Conservation (phyloP, 1,284 basidiomycete genomes). For the Melampsora americana region DNA sequence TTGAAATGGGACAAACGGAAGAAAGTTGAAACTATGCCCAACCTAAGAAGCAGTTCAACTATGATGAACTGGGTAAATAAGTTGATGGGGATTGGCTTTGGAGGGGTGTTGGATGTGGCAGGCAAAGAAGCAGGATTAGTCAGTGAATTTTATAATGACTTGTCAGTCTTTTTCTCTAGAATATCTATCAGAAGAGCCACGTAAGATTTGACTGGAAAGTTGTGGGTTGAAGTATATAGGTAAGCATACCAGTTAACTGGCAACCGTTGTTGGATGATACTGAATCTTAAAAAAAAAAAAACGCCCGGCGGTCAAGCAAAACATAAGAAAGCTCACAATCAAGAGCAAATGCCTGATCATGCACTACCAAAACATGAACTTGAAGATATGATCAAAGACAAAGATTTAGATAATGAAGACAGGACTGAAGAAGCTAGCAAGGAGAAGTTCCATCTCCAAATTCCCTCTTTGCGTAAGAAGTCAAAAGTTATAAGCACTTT, state of each 20-base stretch:
- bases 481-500: too few species aligned
- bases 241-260: conserved; percentile 75
- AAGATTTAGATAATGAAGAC: conserved; percentile 45
- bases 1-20: conserved; percentile 84
- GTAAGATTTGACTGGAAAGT: neutral
- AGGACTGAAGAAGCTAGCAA: conserved; percentile 21
- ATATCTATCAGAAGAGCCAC: too few species aligned
- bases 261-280: conserved; percentile 74
- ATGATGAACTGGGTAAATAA: conserved; percentile 70
- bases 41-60: conserved; percentile 63
- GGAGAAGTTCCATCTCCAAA: too few species aligned
- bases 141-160: conserved; percentile 70
- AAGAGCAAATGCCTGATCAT: conserved; percentile 42
- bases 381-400: conserved; percentile 41
- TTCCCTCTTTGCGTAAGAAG: too few species aligned
- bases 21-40: conserved; percentile 64
- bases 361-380: conserved; percentile 36
- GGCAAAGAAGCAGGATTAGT: conserved; percentile 79
- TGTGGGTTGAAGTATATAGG: conserved; percentile 55
- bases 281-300: conserved; percentile 66
- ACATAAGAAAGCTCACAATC: conserved; percentile 40
- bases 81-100: conserved; percentile 75
- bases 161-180: conserved; percentile 12
- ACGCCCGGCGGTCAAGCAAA: conserved; percentile 57
- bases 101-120: conserved; percentile 87